These are phyloP conservation scores for Lenwebbia sp. DNA, from an alignment of 345 rosid genomes.

Conservation along the genomic window DNA sequence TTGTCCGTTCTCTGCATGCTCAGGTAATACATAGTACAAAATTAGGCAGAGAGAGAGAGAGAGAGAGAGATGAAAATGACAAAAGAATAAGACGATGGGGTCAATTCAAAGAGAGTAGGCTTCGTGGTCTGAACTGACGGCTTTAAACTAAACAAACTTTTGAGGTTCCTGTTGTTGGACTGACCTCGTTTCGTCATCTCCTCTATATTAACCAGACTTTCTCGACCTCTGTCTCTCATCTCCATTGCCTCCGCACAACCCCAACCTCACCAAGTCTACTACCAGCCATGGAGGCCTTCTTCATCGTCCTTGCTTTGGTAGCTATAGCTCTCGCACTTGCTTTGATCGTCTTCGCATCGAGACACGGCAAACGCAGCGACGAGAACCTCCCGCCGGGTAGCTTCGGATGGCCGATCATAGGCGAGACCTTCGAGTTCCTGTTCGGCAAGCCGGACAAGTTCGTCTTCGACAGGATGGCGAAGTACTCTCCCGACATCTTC, in stretches of 20 bases:
- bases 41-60: not conserved
- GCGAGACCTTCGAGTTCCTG: slow-evolving; percentile 35
- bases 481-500: slow-evolving; percentile 35
- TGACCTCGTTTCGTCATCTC: not conserved
- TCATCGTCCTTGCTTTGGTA: not conserved
- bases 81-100: not conserved
- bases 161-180: not conserved
- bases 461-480: slow-evolving; percentile 32
- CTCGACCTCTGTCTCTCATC: not conserved
- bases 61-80: not conserved
- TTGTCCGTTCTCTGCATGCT: not conserved
- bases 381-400: slow-evolving; percentile 48
- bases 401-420: slow-evolving; percentile 49
- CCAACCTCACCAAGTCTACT: not conserved
- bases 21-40: not conserved
- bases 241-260: not conserved
- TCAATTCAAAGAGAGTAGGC: not conserved
- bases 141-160: not conserved
- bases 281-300: not conserved
- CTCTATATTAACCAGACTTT: not conserved
- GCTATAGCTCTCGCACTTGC: not conserved
- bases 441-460: slow-evolving; percentile 41
- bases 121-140: not conserved
- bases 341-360: not conserved
- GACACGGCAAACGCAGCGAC: not conserved